Evolutionary conservation across 2,329 filamentous ascomycete species (phyloP), one percentile per base, ranked within the genome.

Genomic region (Alternaria sp.): DNA sequence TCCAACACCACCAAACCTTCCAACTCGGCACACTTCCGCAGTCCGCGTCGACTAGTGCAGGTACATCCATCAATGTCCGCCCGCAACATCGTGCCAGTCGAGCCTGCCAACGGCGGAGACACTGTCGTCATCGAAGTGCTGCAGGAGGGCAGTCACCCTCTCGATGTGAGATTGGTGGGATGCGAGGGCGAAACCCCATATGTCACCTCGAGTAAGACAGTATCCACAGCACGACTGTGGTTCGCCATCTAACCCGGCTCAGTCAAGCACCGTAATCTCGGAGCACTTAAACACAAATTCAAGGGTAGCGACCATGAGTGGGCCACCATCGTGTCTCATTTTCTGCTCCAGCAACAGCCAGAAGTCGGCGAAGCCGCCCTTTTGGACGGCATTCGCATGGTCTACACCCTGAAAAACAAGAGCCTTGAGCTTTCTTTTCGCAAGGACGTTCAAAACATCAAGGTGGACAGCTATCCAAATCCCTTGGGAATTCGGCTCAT

Each of bases 121-220:
- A 88, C 85, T 64, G 83, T 92, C 30, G 82, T 93, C 22, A 72
- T 91, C 18, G 84, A 91, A 68, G 84, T 88, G 57, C 81, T 81
- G 2, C 79, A 84, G 22, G 74, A 83, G 77, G 74, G 81, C n/a
- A 78, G 81, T 36, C 82, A 82, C 58, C 82, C 84, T 1, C 79
- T 93, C 30, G 89, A 92, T 75, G 76, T 91, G 47, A 88, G 87
- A 72, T 77, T 93, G 30, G 82, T 89, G 34, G 90, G 86, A 34
- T 92, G 90, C 30, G 90, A 93, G 69, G 87, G 87, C 55, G 83
- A 86, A 57, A 84, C 82, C 48, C 84, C 88, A 7, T 91, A 88
- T 77, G 80, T 83, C 42, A 77, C 82, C 57, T 83, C 83, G 62
- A 78, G 88, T 89, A 81, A 84, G 86, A 83, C 64, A 68, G 58